A percentile compares a stretch with the other conserved stretches of the same genome.
Evolutionary conservation across 495 filamentous ascomycete genomes (phyloP).

Genomic region (Hypoxylon perforatum): DNA sequence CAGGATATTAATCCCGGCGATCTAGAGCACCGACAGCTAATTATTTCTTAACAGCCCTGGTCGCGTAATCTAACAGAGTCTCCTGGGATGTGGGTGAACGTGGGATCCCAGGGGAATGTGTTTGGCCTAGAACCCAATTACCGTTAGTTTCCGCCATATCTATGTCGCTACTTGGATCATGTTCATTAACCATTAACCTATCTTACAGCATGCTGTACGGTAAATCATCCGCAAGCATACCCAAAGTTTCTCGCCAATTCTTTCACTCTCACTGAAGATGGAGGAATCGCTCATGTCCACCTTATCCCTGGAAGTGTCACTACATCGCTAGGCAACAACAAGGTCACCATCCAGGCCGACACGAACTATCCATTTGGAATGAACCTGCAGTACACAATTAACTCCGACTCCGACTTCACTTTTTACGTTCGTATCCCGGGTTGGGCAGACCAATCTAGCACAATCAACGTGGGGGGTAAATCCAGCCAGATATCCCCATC

Average conservation of each 20-base stretch:
- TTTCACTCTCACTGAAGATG: constrained; percentile 45
- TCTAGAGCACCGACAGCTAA: background rate
- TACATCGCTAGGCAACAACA: constrained; percentile 44
- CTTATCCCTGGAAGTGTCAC: constrained; percentile 52
- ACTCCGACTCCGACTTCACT: constrained; percentile 52
- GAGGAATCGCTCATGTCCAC: constrained; percentile 56
- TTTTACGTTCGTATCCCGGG: constrained; percentile 64
- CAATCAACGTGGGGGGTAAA: constrained; percentile 15
- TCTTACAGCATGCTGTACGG: constrained; percentile 65
- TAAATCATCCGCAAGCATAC: constrained; percentile 70
- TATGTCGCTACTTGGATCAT: background rate
- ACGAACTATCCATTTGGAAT: constrained; percentile 67
- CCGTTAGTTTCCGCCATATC: constrained; percentile 29
- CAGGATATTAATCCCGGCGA: constrained; percentile 30
- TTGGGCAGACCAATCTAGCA: constrained; percentile 55
- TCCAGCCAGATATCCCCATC: constrained; percentile 31
- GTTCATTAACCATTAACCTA: constrained; percentile 33
- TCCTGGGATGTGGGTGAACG: constrained; percentile 63
- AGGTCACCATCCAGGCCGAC: constrained; percentile 38
- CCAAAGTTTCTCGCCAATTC: constrained; percentile 65
- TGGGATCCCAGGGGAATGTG: constrained; percentile 53
- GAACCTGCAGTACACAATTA: constrained; percentile 60
- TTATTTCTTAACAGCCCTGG: constrained; percentile 46
- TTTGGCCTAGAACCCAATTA: constrained; percentile 58
- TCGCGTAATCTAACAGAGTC: constrained; percentile 52